phyloP scores from a whole-genome alignment of 176 grass and related monocot species.

The Rhynchospora pubera region DNA sequence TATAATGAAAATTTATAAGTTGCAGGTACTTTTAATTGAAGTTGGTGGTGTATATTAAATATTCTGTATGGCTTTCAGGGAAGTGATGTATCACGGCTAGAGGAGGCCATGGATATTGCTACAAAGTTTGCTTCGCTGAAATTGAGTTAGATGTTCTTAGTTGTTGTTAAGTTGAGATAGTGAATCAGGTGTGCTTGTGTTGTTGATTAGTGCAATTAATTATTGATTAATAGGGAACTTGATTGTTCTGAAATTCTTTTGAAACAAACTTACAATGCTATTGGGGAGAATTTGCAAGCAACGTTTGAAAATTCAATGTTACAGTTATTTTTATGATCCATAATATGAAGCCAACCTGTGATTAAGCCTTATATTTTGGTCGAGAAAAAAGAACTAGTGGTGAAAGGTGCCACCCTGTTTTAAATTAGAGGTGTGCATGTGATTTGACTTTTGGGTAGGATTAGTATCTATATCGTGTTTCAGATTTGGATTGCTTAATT shows the following conservation, averaged over 20 bases:
- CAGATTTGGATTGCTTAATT: no score
- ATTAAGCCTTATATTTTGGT: no score
- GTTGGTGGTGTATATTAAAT: neutral
- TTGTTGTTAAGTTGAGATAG: neutral
- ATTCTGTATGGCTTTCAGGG: slow-evolving; percentile 41
- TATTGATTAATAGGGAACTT: slow-evolving; percentile 11
- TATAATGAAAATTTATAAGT: neutral
- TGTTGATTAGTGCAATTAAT: neutral
- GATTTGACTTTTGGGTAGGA: no score
- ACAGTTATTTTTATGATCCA: neutral
- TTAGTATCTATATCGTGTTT: no score
- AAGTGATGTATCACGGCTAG: slow-evolving; percentile 49
- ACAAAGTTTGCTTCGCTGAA: slow-evolving; percentile 69
- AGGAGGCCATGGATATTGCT: slow-evolving; percentile 73
- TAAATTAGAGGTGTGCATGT: no score
- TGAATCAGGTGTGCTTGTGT: neutral
- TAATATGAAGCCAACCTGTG: no score
- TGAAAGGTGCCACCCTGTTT: no score
- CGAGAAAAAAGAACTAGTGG: no score
- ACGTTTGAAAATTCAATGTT: neutral
- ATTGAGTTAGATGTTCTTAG: slow-evolving; percentile 29
- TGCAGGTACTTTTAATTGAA: neutral
- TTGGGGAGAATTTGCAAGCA: neutral
- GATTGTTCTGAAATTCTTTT: neutral
- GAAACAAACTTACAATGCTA: neutral